These are phyloP conservation scores for Rhizophora mangle DNA, from an alignment of 345 rosid species.

Conservation along the genomic window DNA sequence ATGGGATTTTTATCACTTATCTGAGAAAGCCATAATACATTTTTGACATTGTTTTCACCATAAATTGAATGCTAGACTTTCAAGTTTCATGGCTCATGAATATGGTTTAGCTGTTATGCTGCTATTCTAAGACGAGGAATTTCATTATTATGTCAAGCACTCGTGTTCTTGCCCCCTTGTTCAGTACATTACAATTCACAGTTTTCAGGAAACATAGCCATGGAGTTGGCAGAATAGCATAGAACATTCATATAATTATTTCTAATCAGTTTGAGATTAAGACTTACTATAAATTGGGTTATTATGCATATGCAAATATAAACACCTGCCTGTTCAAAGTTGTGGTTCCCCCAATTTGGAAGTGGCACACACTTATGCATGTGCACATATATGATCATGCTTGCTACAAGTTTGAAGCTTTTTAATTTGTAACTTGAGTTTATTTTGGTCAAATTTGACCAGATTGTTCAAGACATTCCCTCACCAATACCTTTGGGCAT, in stretches of 20 bases:
- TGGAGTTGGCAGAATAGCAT: background rate
- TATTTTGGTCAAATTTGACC: constrained; percentile 19
- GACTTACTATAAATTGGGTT: background rate
- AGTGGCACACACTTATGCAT: background rate
- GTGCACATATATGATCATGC: too few species aligned
- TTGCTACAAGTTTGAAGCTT: background rate
- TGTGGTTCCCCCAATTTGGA: background rate
- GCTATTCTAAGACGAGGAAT: background rate
- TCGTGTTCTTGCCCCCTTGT: background rate
- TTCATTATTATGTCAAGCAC: background rate
- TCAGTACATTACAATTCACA: background rate
- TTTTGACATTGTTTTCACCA: background rate
- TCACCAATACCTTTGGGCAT: constrained; percentile 65
- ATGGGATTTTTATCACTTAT: too few species aligned
- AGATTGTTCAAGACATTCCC: constrained; percentile 85
- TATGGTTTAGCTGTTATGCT: background rate
- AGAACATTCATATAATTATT: background rate
- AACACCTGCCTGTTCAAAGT: background rate
- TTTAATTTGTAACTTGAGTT: constrained; percentile 1
- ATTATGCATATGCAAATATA: background rate
- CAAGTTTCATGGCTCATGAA: background rate
- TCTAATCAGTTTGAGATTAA: background rate
- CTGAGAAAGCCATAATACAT: background rate
- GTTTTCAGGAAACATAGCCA: background rate
- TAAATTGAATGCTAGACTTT: background rate